A percentile compares a stretch with the other conserved stretches of the same genome.
Conservation (phyloP, 2,329 filamentous ascomycete species). For the Orbilia oligospora region DNA sequence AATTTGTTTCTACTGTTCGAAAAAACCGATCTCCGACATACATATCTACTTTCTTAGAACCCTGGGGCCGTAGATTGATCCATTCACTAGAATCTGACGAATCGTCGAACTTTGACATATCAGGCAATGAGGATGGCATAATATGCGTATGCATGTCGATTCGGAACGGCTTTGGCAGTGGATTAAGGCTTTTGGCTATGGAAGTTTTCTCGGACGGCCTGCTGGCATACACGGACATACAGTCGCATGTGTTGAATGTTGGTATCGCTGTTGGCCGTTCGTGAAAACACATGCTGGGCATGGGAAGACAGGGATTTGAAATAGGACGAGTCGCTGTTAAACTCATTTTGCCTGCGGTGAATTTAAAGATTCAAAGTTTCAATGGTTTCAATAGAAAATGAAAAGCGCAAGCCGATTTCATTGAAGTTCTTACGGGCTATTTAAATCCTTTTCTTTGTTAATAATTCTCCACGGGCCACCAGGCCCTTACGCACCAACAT, state of each 20-base stretch:
- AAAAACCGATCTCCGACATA: constrained; percentile 66
- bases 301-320: constrained; percentile 10
- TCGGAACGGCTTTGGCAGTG: constrained; percentile 55
- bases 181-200: background rate
- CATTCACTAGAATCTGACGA: constrained; percentile 68
- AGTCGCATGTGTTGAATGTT: constrained; percentile 28
- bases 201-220: background rate
- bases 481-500: background rate
- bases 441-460: constrained; percentile 1
- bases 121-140: constrained; percentile 67
- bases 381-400: background rate
- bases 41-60: constrained; percentile 65
- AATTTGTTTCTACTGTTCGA: constrained; percentile 66
- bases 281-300: constrained; percentile 21
- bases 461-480: constrained; percentile 6
- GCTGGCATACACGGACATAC: constrained; percentile 11
- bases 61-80: constrained; percentile 64
- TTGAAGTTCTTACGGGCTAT: background rate
- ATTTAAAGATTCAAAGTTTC: background rate
- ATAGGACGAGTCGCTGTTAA: constrained; percentile 21
- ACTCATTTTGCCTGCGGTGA: constrained; percentile 5
- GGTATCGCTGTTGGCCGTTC: constrained; percentile 9
- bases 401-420: background rate
- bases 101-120: constrained; percentile 69
- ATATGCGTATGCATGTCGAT: constrained; percentile 68